Evolutionary conservation across 2,329 filamentous ascomycete genomes (phyloP).

Genomic region (Cercospora sesami): DNA sequence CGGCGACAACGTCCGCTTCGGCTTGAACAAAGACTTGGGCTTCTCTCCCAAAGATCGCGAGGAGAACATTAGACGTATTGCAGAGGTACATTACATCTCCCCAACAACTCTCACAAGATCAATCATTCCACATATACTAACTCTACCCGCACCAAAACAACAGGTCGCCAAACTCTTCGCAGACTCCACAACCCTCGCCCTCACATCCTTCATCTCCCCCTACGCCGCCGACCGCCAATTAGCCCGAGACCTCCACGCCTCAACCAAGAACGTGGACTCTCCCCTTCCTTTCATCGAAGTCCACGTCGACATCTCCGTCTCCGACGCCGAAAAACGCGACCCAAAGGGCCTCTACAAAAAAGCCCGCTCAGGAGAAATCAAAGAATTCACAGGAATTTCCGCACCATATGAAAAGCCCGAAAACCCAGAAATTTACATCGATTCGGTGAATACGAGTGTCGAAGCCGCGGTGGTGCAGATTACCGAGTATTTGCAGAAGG

Average conservation of each 20-base stretch:
- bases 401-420: constrained; percentile 91
- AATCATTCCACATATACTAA: background rate
- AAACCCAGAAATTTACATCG: constrained; percentile 82
- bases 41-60: constrained; percentile 91
- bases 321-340: constrained; percentile 90
- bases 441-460: constrained; percentile 76
- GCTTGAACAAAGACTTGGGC: constrained; percentile 94
- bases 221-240: constrained; percentile 83
- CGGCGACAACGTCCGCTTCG: constrained; percentile 97
- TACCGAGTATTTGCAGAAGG: constrained; percentile 71
- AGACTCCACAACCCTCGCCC: constrained; percentile 79
- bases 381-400: constrained; percentile 94
- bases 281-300: constrained; percentile 90
- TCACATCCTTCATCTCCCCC: constrained; percentile 96
- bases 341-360: constrained; percentile 99
- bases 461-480: constrained; percentile 89
- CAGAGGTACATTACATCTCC: constrained; percentile 56
- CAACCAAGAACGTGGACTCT: constrained; percentile 55
- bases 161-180: constrained; percentile 94
- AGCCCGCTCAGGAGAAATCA: constrained; percentile 88
- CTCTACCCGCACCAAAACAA: background rate
- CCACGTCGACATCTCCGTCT: constrained; percentile 85
- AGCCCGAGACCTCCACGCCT: constrained; percentile 76
- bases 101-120: background rate
- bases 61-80: constrained; percentile 96